Evolutionary conservation across 345 rosid species (phyloP).

Genomic region (Salix suchowensis): DNA sequence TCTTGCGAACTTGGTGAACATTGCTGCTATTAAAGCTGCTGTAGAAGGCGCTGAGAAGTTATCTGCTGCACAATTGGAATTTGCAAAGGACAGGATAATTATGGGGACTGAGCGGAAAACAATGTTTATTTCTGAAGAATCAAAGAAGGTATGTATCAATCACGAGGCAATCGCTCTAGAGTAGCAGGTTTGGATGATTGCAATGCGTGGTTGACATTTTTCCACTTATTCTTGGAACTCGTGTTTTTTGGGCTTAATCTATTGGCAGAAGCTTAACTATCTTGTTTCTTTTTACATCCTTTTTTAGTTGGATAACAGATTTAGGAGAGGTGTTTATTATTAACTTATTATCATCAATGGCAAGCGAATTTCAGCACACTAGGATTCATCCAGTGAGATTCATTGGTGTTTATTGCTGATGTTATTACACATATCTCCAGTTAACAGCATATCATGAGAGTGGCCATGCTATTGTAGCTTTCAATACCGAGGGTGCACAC

Average conservation of each 20-base stretch:
- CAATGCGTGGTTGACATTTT: background rate
- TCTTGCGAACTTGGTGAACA: slow-evolving; percentile 92
- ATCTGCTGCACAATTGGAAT: slow-evolving; percentile 69
- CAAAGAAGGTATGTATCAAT: slow-evolving; percentile 67
- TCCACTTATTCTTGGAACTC: background rate
- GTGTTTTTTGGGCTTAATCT: background rate
- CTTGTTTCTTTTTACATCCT: background rate
- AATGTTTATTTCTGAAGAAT: slow-evolving; percentile 92
- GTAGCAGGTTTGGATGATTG: background rate
- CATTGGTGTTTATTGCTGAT: slow-evolving; percentile 10
- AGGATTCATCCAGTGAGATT: background rate
- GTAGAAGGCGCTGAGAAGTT: slow-evolving; percentile 90
- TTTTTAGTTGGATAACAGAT: background rate
- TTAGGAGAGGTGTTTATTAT: background rate
- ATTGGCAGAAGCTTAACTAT: background rate
- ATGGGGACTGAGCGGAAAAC: slow-evolving; percentile 99
- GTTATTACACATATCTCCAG: slow-evolving; percentile 33
- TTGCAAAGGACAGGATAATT: slow-evolving; percentile 86
- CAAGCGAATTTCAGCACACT: background rate
- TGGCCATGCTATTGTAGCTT: slow-evolving; percentile 95
- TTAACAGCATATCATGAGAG: slow-evolving; percentile 99
- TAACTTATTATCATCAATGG: background rate
- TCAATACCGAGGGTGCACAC: slow-evolving; percentile 83
- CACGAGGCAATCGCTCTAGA: background rate
- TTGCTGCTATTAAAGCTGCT: slow-evolving; percentile 99